A percentile compares a stretch with the other conserved stretches of the same genome.
Evolutionary conservation across 1,284 basidiomycete species (phyloP).

Genomic region (Chiua sp.): DNA sequence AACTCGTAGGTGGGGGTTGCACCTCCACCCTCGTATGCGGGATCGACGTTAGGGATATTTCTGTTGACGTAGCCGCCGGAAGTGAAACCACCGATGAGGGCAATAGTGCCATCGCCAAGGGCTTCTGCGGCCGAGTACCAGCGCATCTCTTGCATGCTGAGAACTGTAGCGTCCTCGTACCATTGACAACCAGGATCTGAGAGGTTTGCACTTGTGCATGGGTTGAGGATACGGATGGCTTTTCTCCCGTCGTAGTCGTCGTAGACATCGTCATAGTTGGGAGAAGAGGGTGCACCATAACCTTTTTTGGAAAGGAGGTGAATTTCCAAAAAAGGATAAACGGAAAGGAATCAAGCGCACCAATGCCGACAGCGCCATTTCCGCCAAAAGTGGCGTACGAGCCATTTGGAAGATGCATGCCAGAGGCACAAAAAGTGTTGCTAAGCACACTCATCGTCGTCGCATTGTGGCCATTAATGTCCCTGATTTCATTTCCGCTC

Average conservation of each 20-base stretch:
- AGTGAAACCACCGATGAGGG: slow-evolving; percentile 81
- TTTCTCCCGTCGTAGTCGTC: slow-evolving; percentile 70
- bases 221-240: slow-evolving; percentile 77
- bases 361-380: slow-evolving; percentile 80
- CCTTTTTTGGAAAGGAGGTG: neutral
- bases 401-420: slow-evolving; percentile 71
- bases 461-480: slow-evolving; percentile 48
- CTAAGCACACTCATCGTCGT: slow-evolving; percentile 74
- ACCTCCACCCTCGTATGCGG: slow-evolving; percentile 64
- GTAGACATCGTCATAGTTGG: slow-evolving; percentile 60
- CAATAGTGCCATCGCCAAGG: slow-evolving; percentile 69
- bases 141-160: slow-evolving; percentile 78
- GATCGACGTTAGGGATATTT: slow-evolving; percentile 75
- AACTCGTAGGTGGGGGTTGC: slow-evolving; percentile 81
- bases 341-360: slow-evolving; percentile 28
- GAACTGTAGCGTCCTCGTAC: slow-evolving; percentile 72
- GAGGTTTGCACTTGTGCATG: slow-evolving; percentile 66
- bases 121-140: slow-evolving; percentile 92
- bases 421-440: slow-evolving; percentile 86
- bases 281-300: neutral
- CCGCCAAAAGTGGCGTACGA: slow-evolving; percentile 71
- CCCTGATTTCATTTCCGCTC: slow-evolving; percentile 17
- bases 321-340: neutral
- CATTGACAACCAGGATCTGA: slow-evolving; percentile 64
- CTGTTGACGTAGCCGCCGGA: slow-evolving; percentile 92